Evolutionary conservation across 495 filamentous ascomycete species (phyloP), one percentile per base, ranked within the genome.

Genomic region (Penicillium simplicissimum): DNA sequence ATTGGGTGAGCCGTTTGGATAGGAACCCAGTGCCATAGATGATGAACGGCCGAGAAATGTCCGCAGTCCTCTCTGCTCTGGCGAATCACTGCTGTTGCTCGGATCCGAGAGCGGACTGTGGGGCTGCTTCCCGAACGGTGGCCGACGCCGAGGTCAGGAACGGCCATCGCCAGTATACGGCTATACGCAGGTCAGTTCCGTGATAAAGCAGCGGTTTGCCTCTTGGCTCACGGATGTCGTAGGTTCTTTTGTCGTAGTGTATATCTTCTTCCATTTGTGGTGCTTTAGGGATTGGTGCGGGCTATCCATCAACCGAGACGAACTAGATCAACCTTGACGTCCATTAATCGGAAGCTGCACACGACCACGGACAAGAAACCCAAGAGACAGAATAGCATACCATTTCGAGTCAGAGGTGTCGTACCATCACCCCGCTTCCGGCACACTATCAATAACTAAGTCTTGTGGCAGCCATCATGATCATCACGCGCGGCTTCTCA

Each of bases 401-500:
- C 14, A 31, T 2, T 14, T n/a, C 19, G 1, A 48, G 7, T 11
- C 13, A n/a, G 13, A 49, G 45, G 23, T 49, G 14, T 49, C 15
- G 14, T 49, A 15, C 11, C 11, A n/a, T 28, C 5, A 14, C 2
- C 14, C 7, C 4, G 8, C 6, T 13, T 6, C 6, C 9, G 7
- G 14, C 10, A 25, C 11, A 13, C 3, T 19, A 7, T 25, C 14
- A 14, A 14, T 31, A 49, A 19, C 45, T 31, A 31, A 49, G 4
- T 5, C 0, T n/a, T 31, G 4, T 31, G 13, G 9, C 45, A 49
- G 45, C 14, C 45, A 49, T 28, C 45, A 84, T 84, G 83, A 58
- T 82, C 13, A 72, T 85, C 57, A 85, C 85, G 3, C 84, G 85
- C 59, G 71, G 78, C 2, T 79, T 87, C 62, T 87, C 85, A 25